Conservation (phyloP, 148 eudicot genomes). For the Linanthus parryae region DNA sequence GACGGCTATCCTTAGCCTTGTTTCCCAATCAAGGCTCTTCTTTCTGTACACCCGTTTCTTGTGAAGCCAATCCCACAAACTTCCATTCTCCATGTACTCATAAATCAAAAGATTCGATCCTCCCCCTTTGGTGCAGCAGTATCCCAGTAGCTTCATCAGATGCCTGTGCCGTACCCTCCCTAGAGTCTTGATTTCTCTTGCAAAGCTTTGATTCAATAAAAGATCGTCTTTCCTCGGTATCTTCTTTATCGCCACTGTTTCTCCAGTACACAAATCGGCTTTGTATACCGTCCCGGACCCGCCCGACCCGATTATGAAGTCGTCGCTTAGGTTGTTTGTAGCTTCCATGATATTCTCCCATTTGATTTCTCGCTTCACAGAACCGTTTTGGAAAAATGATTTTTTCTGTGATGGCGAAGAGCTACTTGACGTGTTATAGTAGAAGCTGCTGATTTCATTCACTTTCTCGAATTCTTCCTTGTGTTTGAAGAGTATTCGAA, state of each 20-base stretch:
- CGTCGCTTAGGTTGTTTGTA: constrained; percentile 72
- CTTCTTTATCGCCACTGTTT: constrained; percentile 71
- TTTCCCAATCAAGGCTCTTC: constrained; percentile 61
- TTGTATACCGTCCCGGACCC: constrained; percentile 90
- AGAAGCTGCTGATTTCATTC: constrained; percentile 28
- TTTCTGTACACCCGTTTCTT: constrained; percentile 22
- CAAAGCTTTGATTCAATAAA: constrained; percentile 65
- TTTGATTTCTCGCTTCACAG: constrained; percentile 41
- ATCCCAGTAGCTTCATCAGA: constrained; percentile 72
- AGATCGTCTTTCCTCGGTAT: constrained; percentile 61
- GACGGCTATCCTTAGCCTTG: constrained; percentile 65
- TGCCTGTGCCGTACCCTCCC: constrained; percentile 88
- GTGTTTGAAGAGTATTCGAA: constrained; percentile 43
- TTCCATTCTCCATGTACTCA: constrained; percentile 91
- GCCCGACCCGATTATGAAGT: constrained; percentile 76
- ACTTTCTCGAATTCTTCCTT: constrained; percentile 35
- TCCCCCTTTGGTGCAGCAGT: constrained; percentile 52
- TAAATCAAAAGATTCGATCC: constrained; percentile 65
- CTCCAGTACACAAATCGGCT: constrained; percentile 58
- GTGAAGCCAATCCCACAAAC: constrained; percentile 89
- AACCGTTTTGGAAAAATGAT: constrained; percentile 35
- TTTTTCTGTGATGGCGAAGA: constrained; percentile 51
- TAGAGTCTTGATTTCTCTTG: constrained; percentile 74
- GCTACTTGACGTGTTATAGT: constrained; percentile 45
- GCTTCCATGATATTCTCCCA: constrained; percentile 93